Evolutionary conservation across 352 stramenopile genomes (phyloP), one percentile per base, ranked within the genome.

Genomic region (Phytophthora litchii): DNA sequence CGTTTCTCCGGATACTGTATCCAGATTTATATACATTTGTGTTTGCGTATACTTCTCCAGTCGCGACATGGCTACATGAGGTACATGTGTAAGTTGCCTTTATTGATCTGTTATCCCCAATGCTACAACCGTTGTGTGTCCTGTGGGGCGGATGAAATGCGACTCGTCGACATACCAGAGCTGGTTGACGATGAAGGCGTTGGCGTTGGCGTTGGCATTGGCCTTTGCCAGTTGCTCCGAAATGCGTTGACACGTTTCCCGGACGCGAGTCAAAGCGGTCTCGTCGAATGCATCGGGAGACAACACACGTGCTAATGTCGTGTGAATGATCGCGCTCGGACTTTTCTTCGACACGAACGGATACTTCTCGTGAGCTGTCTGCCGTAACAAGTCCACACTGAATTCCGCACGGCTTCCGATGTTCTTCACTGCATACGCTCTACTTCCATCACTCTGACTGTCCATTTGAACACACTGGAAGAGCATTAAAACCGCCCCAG

Each of bases 81-180:
- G 16, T 40, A 21, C 25, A 12, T 34, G 29, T 34, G 29, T 7
- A 34, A 13, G 29, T 9, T 34, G 29, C 29, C 6, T 34, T 9
- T 34, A 34, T 34, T 34, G 10, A 34, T 4, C 6, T 34, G 29
- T 34, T 12, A 34, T 3, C 3, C 29, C 29, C 29, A 34, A 64
- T 19, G 61, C 42, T 43, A 87, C 49, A 49, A 47, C 42, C 8
- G 69, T 83, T 37, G 64, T 83, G 41, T 69, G 43, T 8, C 74
- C 72, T 25, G 62, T 60, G 6, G 75, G 73, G 29, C 70, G 78
- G 25, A 80, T 85, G 38, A 76, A 72, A 42, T 88, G 78, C 20
- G 69, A 75, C 47, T 89, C 78, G 14, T 86, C 73, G 6, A 86
- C 72, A 27, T 81, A 83, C 80, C 77, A 90, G 13, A 90, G 52